Base-by-base conservation (phyloP, 208 protist genomes). In the Balamuthia mandrillaris region DNA sequence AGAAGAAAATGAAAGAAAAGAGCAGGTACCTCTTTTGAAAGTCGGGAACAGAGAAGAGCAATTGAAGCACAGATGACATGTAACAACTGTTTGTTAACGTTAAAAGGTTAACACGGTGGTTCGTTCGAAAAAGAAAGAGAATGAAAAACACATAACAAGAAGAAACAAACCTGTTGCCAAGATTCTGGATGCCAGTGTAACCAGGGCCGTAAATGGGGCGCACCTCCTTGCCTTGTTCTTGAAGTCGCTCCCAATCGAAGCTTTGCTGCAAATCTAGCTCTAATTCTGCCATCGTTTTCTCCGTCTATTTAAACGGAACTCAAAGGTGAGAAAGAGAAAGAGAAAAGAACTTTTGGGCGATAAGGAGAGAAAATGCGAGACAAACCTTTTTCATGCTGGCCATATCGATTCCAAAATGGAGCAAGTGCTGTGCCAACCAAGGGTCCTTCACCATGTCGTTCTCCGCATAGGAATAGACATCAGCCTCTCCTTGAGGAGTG, bases 241-340 rank as follows among this genome's bases (percentile, higher is more conserved):
- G 84, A 87, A 82, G 82, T 27, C 56, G 54, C 6, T 60, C 88
- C 61, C 82, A 92, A 39, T 75, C 68, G 81, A 95, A 97, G 72
- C 95, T 95, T 21, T 96, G 88, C 52, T 98, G 98, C 75, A 96
- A 95, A 61, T 99, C 97, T 84, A 99, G 95, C 86, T 97, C 94
- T 27, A 99, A 85, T 92, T 99, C 97, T 0, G 94, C 94, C 90
- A 97, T 96, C 33, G 95, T 98, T 89, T 98, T 98, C 41, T 96
- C 97, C 0, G 94, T 96, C 81, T 90, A 81, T 16, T 52, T 10
- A 2, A 81, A 58, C 35, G 21, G 35, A 6, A 35, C 14, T 79
- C 44, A 49, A 78, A 60, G 52, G 9, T 18, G 6, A 27, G 14
- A 3, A 18, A 18, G 52, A 60, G 18, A 45, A 39, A 56, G 39